phyloP scores from a whole-genome alignment of 2,329 filamentous ascomycete genomes.

The Mycosphaerella sp. region DNA sequence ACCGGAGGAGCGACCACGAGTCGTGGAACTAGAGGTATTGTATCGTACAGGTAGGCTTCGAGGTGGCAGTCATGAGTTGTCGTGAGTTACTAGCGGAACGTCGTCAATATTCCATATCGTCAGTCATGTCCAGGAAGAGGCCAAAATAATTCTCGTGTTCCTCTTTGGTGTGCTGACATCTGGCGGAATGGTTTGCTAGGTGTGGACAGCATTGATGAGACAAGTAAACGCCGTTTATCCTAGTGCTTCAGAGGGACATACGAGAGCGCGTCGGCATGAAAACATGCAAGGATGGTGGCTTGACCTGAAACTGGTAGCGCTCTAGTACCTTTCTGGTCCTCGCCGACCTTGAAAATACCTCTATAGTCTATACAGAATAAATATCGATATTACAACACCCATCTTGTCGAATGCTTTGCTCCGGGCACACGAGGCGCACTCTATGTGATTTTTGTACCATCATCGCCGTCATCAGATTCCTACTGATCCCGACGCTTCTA shows the following conservation, averaged over 20 bases:
- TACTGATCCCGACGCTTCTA: no score
- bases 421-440: no score
- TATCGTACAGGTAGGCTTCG: neutral
- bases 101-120: neutral
- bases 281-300: no score
- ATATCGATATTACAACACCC: no score
- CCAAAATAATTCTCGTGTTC: neutral
- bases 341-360: neutral
- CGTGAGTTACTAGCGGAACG: neutral
- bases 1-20: constrained; percentile 6
- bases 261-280: no score
- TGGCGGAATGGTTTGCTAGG: constrained; percentile 1
- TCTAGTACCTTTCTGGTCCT: neutral
- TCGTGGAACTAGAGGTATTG: neutral
- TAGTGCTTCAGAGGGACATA: no score
- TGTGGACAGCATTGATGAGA: neutral
- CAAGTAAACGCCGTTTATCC: no score
- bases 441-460: no score
- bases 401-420: no score
- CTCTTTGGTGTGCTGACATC: neutral
- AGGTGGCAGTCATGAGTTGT: neutral
- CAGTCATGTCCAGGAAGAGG: neutral
- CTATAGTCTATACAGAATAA: no score
- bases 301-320: no score
- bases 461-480: no score